Evolutionary conservation across 179 eudicot species (phyloP).

Genomic region (Amaranthus tricolor): DNA sequence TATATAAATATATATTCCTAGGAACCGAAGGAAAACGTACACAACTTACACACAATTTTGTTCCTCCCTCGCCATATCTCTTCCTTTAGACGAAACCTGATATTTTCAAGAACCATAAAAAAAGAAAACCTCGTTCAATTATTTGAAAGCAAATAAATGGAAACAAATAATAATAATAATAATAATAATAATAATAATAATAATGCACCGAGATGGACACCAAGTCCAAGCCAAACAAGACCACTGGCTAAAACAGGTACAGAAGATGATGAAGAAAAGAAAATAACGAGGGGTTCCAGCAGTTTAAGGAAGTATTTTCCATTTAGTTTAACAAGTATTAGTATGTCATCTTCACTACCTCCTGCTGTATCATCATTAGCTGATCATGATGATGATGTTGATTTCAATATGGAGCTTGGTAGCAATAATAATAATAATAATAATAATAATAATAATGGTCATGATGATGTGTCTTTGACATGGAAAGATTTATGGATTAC

Average conservation of each 20-base stretch:
- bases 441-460: no score
- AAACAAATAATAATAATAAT: no score
- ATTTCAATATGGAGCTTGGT: background rate
- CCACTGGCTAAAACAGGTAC: background rate
- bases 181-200: no score
- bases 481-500: constrained; percentile 39
- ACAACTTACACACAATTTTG: no score
- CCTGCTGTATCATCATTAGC: no score
- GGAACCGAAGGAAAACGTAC: fast-evolving
- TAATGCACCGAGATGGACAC: constrained; percentile 29
- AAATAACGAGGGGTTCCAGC: background rate
- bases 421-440: no score
- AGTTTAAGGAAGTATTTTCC: constrained; percentile 19
- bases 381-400: background rate
- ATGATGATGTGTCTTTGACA: constrained; percentile 28
- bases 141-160: no score
- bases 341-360: background rate
- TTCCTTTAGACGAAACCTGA: no score
- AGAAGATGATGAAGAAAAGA: background rate
- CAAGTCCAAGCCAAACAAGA: constrained; percentile 34
- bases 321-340: constrained; percentile 7
- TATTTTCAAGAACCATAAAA: no score
- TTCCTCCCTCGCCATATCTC: no score
- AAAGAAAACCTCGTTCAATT: no score
- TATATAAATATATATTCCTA: no score